phyloP scores from a whole-genome alignment of 1,284 basidiomycete species.

The Ceratobasidium sp. region DNA sequence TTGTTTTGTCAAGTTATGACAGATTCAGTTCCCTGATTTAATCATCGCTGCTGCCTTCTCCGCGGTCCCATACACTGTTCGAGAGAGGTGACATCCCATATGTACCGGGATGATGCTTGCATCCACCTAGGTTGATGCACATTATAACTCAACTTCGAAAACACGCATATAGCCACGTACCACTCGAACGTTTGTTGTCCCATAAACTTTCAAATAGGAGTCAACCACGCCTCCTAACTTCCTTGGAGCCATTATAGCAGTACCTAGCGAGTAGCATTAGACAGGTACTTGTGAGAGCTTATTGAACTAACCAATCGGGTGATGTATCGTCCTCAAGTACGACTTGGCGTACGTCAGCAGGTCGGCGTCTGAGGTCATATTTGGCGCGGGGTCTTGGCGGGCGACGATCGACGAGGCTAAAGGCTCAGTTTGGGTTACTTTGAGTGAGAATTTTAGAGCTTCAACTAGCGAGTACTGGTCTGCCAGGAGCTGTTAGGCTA shows the following conservation, averaged over 20 bases:
- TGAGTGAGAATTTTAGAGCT: slow-evolving; percentile 56
- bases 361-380: slow-evolving; percentile 33
- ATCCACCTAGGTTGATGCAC: slow-evolving; percentile 39
- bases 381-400: slow-evolving; percentile 42
- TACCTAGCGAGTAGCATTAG: slow-evolving; percentile 34
- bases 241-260: slow-evolving; percentile 55
- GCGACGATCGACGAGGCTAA: slow-evolving; percentile 38
- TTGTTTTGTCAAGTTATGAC: too few species aligned
- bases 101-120: slow-evolving; percentile 56
- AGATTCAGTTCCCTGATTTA: background rate
- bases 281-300: background rate
- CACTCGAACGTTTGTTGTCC: slow-evolving; percentile 54
- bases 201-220: slow-evolving; percentile 56
- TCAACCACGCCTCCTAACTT: slow-evolving; percentile 58
- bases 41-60: slow-evolving; percentile 55
- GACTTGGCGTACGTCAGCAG: slow-evolving; percentile 33
- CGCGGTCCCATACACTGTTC: slow-evolving; percentile 57
- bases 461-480: slow-evolving; percentile 56
- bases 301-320: slow-evolving; percentile 52
- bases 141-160: background rate
- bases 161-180: slow-evolving; percentile 12
- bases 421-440: slow-evolving; percentile 47
- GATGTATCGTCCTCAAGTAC: slow-evolving; percentile 45
- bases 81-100: slow-evolving; percentile 57
- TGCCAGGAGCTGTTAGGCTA: background rate